Evolutionary conservation across 257 asterid genomes (phyloP).

Genomic region (Solanum pinnatisectum): DNA sequence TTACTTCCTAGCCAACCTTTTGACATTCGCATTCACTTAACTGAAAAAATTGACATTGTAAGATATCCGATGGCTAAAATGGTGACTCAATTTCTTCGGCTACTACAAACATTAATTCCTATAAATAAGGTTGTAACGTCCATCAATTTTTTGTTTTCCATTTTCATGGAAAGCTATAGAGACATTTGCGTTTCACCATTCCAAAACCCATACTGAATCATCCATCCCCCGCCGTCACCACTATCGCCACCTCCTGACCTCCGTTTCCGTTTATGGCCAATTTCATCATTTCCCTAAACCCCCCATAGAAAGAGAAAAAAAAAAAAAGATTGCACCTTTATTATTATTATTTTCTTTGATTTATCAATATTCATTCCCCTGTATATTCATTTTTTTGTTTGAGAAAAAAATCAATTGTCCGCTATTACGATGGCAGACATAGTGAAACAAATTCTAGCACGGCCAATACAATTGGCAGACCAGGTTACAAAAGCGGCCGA

Average conservation of each 20-base stretch:
- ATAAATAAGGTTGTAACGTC: constrained; percentile 11
- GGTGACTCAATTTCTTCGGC: not conserved
- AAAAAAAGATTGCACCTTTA: not conserved
- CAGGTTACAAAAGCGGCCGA: constrained; percentile 13
- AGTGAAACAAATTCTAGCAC: constrained; percentile 15
- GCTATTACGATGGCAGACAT: constrained; percentile 18
- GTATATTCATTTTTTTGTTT: not conserved
- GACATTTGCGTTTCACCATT: constrained; percentile 10
- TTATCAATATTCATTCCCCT: too few species aligned
- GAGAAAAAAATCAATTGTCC: not conserved
- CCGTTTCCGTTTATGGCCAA: constrained; percentile 1
- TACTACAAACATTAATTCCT: constrained; percentile 1
- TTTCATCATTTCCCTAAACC: not conserved
- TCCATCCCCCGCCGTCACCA: not conserved
- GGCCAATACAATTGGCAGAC: constrained; percentile 21
- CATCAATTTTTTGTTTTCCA: not conserved
- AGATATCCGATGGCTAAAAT: not conserved
- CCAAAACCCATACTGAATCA: not conserved
- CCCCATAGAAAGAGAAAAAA: not conserved
- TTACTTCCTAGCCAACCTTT: not conserved
- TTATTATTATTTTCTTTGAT: not conserved
- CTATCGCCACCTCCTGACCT: not conserved
- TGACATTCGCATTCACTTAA: not conserved
- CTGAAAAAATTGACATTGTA: not conserved
- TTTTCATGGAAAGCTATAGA: not conserved